These are phyloP conservation scores for Aureobasidium sp. DNA, from an alignment of 2,329 filamentous ascomycete species.

Conservation along the genomic window DNA sequence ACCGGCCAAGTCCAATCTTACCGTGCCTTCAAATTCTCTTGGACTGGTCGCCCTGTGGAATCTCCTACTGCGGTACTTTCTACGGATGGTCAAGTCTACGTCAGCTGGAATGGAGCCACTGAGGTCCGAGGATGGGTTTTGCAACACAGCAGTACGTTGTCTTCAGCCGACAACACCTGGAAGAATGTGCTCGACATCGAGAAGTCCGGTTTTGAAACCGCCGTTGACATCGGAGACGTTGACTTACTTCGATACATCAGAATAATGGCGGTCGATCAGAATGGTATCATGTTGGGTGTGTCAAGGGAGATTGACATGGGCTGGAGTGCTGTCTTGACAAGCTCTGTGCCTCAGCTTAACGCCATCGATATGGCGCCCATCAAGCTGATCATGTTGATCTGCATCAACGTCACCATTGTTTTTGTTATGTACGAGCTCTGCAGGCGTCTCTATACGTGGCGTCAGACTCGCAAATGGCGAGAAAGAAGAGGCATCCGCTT, in stretches of 20 bases:
- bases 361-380: constrained; percentile 11
- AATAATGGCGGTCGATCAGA: constrained; percentile 13
- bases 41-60: constrained; percentile 21
- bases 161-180: constrained; percentile 18
- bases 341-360: constrained; percentile 1
- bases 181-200: constrained; percentile 16
- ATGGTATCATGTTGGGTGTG: constrained; percentile 7
- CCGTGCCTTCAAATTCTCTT: constrained; percentile 23
- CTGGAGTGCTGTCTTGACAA: constrained; percentile 7
- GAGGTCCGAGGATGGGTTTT: constrained; percentile 22
- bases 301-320: constrained; percentile 16
- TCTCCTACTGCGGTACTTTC: constrained; percentile 17
- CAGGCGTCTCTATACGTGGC: constrained; percentile 23
- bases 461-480: constrained; percentile 5
- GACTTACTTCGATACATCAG: constrained; percentile 12
- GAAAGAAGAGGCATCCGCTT: constrained; percentile 5
- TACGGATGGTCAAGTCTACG: constrained; percentile 14
- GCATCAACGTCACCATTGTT: constrained; percentile 18
- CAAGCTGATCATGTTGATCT: constrained; percentile 21
- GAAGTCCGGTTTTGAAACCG: constrained; percentile 22
- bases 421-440: constrained; percentile 24
- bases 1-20: constrained; percentile 26
- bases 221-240: constrained; percentile 13
- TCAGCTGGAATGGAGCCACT: constrained; percentile 27
- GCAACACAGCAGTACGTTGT: constrained; percentile 16